Evolutionary conservation across 257 asterid genomes (phyloP).

Genomic region (Solanum virginianum): DNA sequence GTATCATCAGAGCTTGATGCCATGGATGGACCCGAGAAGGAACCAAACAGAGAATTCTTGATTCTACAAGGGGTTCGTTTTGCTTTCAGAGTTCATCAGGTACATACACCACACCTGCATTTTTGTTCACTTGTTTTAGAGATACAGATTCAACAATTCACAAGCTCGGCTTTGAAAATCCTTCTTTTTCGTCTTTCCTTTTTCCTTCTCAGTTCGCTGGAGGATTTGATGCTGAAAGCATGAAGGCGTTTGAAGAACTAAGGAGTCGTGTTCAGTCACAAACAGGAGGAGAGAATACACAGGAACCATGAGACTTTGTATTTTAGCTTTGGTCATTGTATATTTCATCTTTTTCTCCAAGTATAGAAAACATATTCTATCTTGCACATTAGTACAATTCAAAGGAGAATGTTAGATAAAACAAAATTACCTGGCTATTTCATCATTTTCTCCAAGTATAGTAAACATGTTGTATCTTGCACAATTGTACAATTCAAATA

Average conservation of each 20-base stretch:
- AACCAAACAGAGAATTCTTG: conserved; percentile 83
- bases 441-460: conserved; percentile 8
- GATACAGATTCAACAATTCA: neutral
- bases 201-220: conserved; percentile 75
- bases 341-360: conserved; percentile 18
- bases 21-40: conserved; percentile 71
- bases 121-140: neutral
- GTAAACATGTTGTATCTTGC: conserved; percentile 11
- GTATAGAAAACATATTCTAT: conserved; percentile 11
- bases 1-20: conserved; percentile 83
- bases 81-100: conserved; percentile 99
- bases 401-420: neutral
- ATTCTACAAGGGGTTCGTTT: conserved; percentile 93
- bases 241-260: conserved; percentile 94
- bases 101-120: neutral
- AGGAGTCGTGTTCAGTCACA: conserved; percentile 58
- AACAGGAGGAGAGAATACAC: conserved; percentile 31
- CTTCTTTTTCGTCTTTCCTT: neutral
- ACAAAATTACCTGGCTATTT: too few relatives aligned
- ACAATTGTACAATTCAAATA: neutral
- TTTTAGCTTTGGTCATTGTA: conserved; percentile 4
- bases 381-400: conserved; percentile 3
- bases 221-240: conserved; percentile 96
- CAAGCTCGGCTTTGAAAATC: neutral
- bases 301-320: conserved; percentile 19